Base-by-base conservation (phyloP, 2,329 filamentous ascomycete species). In the Diplodia intermedia region DNA sequence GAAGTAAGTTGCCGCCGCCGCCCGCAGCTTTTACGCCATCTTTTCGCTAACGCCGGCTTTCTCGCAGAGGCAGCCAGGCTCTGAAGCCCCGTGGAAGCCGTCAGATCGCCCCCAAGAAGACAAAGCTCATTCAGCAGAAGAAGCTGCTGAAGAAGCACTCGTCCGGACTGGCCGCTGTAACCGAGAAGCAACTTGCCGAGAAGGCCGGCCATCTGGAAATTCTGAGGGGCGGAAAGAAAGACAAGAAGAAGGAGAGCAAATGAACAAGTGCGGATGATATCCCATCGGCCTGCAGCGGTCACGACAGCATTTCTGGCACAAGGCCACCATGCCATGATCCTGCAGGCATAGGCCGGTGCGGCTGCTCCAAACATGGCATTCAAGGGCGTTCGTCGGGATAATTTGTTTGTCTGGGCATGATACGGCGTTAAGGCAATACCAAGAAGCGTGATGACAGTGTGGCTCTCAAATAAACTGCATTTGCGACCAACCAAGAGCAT, bases 131-230 rank as follows among this genome's bases (percentile, higher is more conserved):
- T 49, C 84, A 85, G 75, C 84, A 88, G 75, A 81, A 86, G 71
- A 88, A 88, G 73, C 82, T 90, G 76, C 87, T 85, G 65, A 90
- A 89, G 85, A 90, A 90, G 84, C 82, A 87, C 70, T 84, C 87
- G 0, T 81, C 86, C 0, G 89, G 89, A 0, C 78, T 92, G 50
- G 86, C 85, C 3, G 85, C 85, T 0, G 83, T 87, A 79, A 92
- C 90, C n/a, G 90, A 92, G 75, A 85, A 86, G 69, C 85, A 84
- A 70, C 82, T 92, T 11, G 90, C 89, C 14, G 82, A 87, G 70
- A 87, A 87, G 73, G 90, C 89, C 5, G 90, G 90, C 15, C 90
- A 92, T 83, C 74, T 92, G 74, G 90, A 92, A 77, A 75, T 92
- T 74, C 77, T 92, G 74, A 83, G 83, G 68, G 88, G 89, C 2